These are phyloP conservation scores for Zalaria obscura DNA, from an alignment of 2,329 filamentous ascomycete species.

Conservation along the genomic window DNA sequence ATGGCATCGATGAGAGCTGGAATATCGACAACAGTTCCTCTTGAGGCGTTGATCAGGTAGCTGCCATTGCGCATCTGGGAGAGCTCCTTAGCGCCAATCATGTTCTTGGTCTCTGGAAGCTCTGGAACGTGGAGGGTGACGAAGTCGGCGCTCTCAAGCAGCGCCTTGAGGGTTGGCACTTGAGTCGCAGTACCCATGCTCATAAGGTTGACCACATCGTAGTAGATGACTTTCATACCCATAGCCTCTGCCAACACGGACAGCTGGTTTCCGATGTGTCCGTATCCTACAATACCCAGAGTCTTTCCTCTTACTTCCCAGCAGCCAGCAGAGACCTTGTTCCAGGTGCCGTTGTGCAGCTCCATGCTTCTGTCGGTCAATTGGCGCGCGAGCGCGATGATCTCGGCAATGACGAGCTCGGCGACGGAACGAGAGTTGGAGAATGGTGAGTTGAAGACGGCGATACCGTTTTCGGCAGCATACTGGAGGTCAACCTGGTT, in stretches of 20 bases:
- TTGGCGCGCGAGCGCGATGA: constrained; percentile 83
- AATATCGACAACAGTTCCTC: constrained; percentile 88
- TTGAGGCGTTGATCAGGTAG: constrained; percentile 92
- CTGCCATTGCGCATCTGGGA: constrained; percentile 82
- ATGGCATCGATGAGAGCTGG: constrained; percentile 79
- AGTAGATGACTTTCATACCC: constrained; percentile 97
- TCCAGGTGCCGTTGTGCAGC: constrained; percentile 90
- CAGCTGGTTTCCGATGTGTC: constrained; percentile 90
- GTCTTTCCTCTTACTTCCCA: constrained; percentile 99
- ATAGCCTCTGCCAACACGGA: constrained; percentile 93
- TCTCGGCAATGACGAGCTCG: constrained; percentile 87
- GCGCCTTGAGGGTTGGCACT: constrained; percentile 59
- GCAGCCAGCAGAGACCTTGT: constrained; percentile 92
- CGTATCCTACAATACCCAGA: constrained; percentile 89
- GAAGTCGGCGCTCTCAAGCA: constrained; percentile 75
- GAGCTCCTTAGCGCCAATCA: constrained; percentile 72
- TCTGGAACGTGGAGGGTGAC: constrained; percentile 92
- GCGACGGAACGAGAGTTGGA: constrained; percentile 95
- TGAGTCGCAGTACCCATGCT: constrained; percentile 77
- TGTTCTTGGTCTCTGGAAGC: constrained; percentile 77
- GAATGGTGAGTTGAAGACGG: constrained; percentile 98
- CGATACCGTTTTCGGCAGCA: constrained; percentile 73
- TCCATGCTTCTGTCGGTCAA: constrained; percentile 86
- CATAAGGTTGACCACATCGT: constrained; percentile 91
- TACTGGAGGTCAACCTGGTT: constrained; percentile 85